Evolutionary conservation across 768 basidiomycete species (phyloP), one percentile per base, ranked within the genome.

Genomic region (Serendipita sp.): DNA sequence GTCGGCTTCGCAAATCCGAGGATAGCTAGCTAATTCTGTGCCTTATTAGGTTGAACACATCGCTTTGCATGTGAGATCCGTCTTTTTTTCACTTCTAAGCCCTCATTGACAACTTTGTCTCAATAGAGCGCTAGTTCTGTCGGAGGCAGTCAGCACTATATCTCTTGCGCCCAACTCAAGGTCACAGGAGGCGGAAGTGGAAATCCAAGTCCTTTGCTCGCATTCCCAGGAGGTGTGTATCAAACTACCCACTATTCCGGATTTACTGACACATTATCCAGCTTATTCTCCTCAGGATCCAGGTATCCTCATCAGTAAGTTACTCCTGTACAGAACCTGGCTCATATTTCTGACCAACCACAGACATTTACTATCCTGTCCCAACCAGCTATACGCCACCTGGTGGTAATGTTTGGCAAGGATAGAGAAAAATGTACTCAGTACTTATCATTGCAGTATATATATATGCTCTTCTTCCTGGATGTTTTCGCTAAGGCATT

Each of bases 321-420:
- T 41, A 58, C 38, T 32, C 46, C 47, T 18, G 41, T 64, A n/a
- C 15, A 28, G 32, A 28, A 16, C 32, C 8, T 15, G 28, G 13
- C 3, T 35, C 30, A 24, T 34, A 16, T 34, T 41, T 24, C n/a
- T 47, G 45, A 47, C 28, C 10, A 18, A n/a, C 11, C 8, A 4
- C 45, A 44, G 41, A 63, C 41, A 44, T 47, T 13, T 63, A 63
- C 44, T 63, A 63, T 28, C 63, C 63, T 45, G 63, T 63, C 53
- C 65, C 65, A 41, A 65, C 65, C 7, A 44, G n/a, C 53, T 65
- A 65, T 41, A 62, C 58, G 11, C 53, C 56, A 38, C 65, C 65
- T 34, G 65, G 65, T 15, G 53, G 53, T 18, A 3, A 11, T 24
- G 56, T 60, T 35, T 60, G 56, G 56, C 24, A 37, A 10, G 56